A percentile compares a stretch with the other conserved stretches of the same genome.
Conservation (phyloP, 129 eudicot species). For the Oenanthe sinensis region DNA sequence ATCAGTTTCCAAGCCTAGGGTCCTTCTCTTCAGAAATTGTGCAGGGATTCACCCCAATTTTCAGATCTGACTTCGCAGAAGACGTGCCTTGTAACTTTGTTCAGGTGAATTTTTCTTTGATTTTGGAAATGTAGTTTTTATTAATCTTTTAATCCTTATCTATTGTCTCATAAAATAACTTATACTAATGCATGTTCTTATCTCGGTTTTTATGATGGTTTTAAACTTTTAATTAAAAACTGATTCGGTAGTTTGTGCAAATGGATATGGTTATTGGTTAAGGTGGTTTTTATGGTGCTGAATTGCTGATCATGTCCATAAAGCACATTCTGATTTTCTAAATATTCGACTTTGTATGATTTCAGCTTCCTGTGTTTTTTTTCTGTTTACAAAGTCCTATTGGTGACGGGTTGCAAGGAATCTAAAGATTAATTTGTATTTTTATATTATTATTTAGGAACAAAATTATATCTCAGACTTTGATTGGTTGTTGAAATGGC, state of each 20-base stretch:
- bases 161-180: not conserved
- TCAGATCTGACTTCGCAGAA: not conserved
- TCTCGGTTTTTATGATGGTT: not conserved
- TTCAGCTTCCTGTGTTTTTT: not conserved
- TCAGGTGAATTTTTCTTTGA: not conserved
- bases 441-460: not conserved
- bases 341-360: not conserved
- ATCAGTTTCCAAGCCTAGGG: slow-evolving; percentile 9
- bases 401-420: not conserved
- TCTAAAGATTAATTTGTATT: not conserved
- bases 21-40: slow-evolving; percentile 3
- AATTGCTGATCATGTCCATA: not conserved
- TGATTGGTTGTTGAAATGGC: not conserved
- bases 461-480: not conserved
- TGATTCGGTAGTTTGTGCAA: not conserved
- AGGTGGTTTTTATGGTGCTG: not conserved
- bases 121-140: not conserved
- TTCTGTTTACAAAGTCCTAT: not conserved
- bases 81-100: not conserved
- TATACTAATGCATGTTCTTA: not conserved
- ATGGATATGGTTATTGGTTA: not conserved
- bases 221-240: not conserved
- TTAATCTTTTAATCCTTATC: not conserved
- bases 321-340: not conserved
- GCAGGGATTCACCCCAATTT: slow-evolving; percentile 9